phyloP scores from a whole-genome alignment of 192 early-diverging fungal genomes.

The Coemansia sp. region DNA sequence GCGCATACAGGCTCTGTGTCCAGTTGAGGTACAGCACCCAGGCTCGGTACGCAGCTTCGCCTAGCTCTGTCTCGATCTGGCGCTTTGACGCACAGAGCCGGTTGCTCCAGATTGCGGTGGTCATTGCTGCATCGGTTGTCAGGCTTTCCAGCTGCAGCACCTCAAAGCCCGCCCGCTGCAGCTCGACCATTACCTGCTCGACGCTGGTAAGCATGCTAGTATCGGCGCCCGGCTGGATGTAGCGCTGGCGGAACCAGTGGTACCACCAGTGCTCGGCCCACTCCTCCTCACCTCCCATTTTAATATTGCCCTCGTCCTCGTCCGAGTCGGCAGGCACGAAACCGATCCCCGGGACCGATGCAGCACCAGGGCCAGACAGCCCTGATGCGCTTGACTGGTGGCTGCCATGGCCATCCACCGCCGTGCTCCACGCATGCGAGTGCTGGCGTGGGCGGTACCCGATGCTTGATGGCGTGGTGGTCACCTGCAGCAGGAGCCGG shows the following conservation, averaged over 20 bases:
- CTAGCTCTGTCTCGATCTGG: slow-evolving; percentile 49
- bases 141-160: slow-evolving; percentile 50
- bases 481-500: slow-evolving; percentile 38
- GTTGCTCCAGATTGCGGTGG: slow-evolving; percentile 41
- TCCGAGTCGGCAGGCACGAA: background rate
- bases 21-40: slow-evolving; percentile 55
- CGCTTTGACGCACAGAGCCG: slow-evolving; percentile 39
- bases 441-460: slow-evolving; percentile 13
- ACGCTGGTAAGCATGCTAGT: slow-evolving; percentile 43
- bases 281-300: slow-evolving; percentile 20
- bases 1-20: slow-evolving; percentile 49
- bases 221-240: slow-evolving; percentile 49
- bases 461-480: slow-evolving; percentile 46
- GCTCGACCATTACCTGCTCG: slow-evolving; percentile 39
- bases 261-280: slow-evolving; percentile 53
- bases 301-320: background rate
- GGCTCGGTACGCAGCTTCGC: slow-evolving; percentile 37
- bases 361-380: background rate
- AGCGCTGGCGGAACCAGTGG: slow-evolving; percentile 48
- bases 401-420: background rate
- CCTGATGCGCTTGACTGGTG: background rate
- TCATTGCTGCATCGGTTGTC: slow-evolving; percentile 41
- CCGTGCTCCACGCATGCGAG: too few species aligned
- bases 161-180: slow-evolving; percentile 49
- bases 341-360: background rate